A percentile compares a stretch with the other conserved stretches of the same genome.
These are phyloP conservation scores for Populus hybrid DNA, from an alignment of 441 rosid species.

Conservation along the genomic window DNA sequence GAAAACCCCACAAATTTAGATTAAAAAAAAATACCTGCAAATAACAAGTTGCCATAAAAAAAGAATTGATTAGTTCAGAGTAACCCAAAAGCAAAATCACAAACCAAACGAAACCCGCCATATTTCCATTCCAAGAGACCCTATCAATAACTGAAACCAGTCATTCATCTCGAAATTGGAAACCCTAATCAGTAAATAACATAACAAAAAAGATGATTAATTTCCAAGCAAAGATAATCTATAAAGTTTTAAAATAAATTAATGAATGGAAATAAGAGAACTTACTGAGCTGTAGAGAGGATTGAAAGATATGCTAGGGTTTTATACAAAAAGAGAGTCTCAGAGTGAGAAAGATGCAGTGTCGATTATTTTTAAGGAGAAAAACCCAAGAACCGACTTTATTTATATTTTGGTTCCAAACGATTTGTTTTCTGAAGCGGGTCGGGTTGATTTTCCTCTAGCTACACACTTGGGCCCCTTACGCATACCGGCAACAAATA, in stretches of 20 bases:
- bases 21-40: not conserved
- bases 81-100: not conserved
- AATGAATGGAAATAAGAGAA: not conserved
- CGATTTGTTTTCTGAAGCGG: not conserved
- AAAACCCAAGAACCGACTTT: not conserved
- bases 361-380: not conserved
- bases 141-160: not conserved
- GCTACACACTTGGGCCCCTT: too few species aligned
- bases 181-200: not conserved
- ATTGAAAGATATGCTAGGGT: not conserved
- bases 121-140: not conserved
- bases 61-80: not conserved
- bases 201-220: not conserved
- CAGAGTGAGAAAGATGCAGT: not conserved
- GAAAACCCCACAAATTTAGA: not conserved
- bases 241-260: not conserved
- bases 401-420: not conserved
- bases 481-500: too few species aligned
- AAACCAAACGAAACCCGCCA: not conserved
- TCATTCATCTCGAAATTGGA: not conserved
- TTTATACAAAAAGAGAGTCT: not conserved
- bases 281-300: not conserved
- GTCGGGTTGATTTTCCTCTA: too few species aligned
- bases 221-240: not conserved
- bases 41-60: not conserved